These are phyloP conservation scores for Calonectria pauciramosa DNA, from an alignment of 2,329 filamentous ascomycete species.

Conservation along the genomic window DNA sequence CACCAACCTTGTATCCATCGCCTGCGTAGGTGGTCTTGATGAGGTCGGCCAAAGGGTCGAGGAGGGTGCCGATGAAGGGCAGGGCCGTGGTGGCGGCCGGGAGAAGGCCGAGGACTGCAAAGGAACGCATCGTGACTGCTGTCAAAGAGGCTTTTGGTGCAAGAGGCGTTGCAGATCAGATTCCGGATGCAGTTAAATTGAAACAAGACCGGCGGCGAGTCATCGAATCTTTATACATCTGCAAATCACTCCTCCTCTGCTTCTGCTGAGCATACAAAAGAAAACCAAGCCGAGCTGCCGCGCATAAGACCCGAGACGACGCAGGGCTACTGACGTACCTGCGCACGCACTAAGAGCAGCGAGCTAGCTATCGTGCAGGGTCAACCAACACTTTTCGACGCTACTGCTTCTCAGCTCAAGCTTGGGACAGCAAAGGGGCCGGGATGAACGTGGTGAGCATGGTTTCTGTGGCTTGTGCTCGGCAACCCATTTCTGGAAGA, in stretches of 20 bases:
- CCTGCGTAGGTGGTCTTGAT: conserved; percentile 35
- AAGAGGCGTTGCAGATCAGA: neutral
- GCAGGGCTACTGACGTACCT: neutral
- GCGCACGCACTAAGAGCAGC: neutral
- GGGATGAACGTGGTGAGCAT: neutral
- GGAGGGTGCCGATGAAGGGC: conserved; percentile 36
- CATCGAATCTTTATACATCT: conserved; percentile 5
- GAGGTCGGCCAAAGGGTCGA: conserved; percentile 32
- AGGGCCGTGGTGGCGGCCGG: conserved; percentile 19
- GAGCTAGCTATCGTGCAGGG: neutral
- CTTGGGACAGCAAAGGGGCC: neutral
- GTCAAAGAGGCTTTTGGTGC: neutral
- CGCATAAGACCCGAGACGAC: neutral
- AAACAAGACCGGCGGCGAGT: neutral
- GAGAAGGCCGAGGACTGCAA: neutral
- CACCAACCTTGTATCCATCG: conserved; percentile 37
- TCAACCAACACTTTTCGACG: neutral
- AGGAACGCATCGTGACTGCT: neutral
- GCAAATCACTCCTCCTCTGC: neutral
- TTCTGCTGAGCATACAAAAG: neutral
- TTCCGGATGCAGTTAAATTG: neutral
- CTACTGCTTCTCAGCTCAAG: conserved; percentile 6
- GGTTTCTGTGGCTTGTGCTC: neutral
- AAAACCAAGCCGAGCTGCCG: neutral
- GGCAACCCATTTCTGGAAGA: neutral